phyloP scores from a whole-genome alignment of 768 basidiomycete genomes.

The Epithele typhae region DNA sequence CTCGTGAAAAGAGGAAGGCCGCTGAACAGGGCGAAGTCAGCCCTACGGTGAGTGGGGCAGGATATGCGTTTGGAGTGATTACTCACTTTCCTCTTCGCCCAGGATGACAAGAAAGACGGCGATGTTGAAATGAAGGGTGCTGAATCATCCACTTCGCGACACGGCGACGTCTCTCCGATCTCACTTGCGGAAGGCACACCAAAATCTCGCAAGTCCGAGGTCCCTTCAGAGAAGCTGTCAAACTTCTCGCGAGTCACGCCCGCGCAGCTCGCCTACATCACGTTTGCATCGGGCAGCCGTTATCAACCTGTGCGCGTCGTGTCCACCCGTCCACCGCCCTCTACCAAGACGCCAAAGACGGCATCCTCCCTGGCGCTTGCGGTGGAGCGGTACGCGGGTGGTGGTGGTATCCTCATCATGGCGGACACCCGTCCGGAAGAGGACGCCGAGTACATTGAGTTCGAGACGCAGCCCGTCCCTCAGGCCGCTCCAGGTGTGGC shows the following conservation, averaged over 20 bases:
- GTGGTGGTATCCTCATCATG: constrained; percentile 86
- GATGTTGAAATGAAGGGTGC: constrained; percentile 80
- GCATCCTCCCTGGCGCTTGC: constrained; percentile 26
- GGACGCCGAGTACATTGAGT: constrained; percentile 68
- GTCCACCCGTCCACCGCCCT: constrained; percentile 34
- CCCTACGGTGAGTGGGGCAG: constrained; percentile 60
- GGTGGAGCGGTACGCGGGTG: constrained; percentile 66
- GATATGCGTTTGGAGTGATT: background rate
- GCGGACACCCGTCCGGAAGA: constrained; percentile 68
- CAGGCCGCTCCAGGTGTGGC: constrained; percentile 13
- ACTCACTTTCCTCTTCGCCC: constrained; percentile 13
- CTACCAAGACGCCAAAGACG: constrained; percentile 13
- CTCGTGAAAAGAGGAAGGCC: constrained; percentile 89
- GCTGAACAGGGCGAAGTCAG: constrained; percentile 74
- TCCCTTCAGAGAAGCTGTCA: constrained; percentile 64
- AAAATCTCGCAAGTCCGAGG: constrained; percentile 62
- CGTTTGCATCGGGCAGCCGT: constrained; percentile 73
- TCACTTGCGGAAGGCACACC: constrained; percentile 38
- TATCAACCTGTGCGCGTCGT: constrained; percentile 90
- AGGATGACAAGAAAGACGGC: constrained; percentile 61
- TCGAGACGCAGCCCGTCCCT: constrained; percentile 33
- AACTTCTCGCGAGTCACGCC: constrained; percentile 95
- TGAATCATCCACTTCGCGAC: constrained; percentile 40
- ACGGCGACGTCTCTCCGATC: constrained; percentile 46
- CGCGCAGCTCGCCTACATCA: constrained; percentile 78